Conservation (phyloP, 1,139 yeast species). For the Geotrichum carabidarum region DNA sequence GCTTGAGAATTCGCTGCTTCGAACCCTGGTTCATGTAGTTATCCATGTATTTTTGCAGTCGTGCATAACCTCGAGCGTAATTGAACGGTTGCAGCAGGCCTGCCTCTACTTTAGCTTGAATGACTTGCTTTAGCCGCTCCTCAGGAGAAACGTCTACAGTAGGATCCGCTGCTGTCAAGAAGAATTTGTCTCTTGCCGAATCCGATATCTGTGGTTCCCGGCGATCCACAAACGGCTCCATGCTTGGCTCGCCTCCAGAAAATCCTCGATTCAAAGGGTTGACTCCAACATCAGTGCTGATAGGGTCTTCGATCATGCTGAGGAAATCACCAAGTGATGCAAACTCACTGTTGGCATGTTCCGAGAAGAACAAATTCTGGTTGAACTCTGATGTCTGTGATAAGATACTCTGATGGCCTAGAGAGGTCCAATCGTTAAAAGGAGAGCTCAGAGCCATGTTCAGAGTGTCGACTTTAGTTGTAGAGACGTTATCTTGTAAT, state of each 20-base stretch:
- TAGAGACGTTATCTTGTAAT: neutral
- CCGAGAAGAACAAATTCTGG: slow-evolving; percentile 63
- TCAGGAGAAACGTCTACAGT: slow-evolving; percentile 92
- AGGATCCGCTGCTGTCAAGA: slow-evolving; percentile 94
- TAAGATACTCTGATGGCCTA: slow-evolving; percentile 24
- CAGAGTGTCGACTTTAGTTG: neutral
- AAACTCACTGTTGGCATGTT: slow-evolving; percentile 90
- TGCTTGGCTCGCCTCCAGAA: neutral
- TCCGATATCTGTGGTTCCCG: slow-evolving; percentile 37
- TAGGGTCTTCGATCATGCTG: slow-evolving; percentile 82
- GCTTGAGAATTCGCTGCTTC: slow-evolving; percentile 80
- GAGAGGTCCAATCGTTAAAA: slow-evolving; percentile 23
- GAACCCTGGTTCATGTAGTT: slow-evolving; percentile 82
- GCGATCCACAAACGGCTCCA: neutral
- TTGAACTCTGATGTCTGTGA: slow-evolving; percentile 29
- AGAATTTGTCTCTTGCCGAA: slow-evolving; percentile 87
- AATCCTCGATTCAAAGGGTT: neutral
- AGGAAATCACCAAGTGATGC: slow-evolving; percentile 84
- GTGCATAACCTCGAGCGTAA: slow-evolving; percentile 87
- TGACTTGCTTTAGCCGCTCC: slow-evolving; percentile 85
- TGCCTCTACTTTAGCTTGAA: slow-evolving; percentile 89
- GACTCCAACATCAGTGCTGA: neutral
- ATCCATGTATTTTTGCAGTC: slow-evolving; percentile 83
- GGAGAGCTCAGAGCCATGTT: neutral
- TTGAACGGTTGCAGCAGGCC: slow-evolving; percentile 88